Evolutionary conservation across 2,329 filamentous ascomycete species (phyloP).

Genomic region (Gnomoniopsis sp.): DNA sequence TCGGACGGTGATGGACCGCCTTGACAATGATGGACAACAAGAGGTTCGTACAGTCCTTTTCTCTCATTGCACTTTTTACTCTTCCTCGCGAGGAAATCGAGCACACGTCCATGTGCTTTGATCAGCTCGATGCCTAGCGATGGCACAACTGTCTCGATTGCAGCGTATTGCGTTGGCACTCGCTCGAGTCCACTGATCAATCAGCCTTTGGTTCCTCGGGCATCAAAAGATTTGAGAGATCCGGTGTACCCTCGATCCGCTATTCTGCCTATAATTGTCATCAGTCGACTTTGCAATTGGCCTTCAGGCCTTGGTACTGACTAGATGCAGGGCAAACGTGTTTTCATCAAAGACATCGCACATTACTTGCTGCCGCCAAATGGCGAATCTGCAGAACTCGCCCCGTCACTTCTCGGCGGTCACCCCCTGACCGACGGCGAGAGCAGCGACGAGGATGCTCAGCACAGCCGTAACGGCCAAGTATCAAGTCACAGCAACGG

Average conservation of each 20-base stretch:
- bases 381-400: slow-evolving; percentile 64
- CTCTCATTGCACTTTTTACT: slow-evolving; percentile 19
- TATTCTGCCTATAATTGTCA: too few species aligned
- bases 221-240: slow-evolving; percentile 1
- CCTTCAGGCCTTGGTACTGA: slow-evolving; percentile 5
- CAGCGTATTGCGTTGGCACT: neutral
- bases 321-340: slow-evolving; percentile 68
- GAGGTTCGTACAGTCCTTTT: slow-evolving; percentile 55
- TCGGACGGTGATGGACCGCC: slow-evolving; percentile 71
- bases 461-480: slow-evolving; percentile 10
- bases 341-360: slow-evolving; percentile 98
- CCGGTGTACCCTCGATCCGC: slow-evolving; percentile 7
- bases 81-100: too few species aligned
- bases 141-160: slow-evolving; percentile 5
- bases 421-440: slow-evolving; percentile 22
- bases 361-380: slow-evolving; percentile 84
- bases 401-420: slow-evolving; percentile 73
- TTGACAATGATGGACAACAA: slow-evolving; percentile 67
- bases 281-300: neutral
- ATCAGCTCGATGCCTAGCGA: neutral
- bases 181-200: neutral
- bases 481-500: slow-evolving; percentile 25
- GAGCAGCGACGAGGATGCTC: slow-evolving; percentile 1
- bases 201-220: neutral
- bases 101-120: neutral